Conservation (phyloP, 1,284 basidiomycete genomes). For the Polyporus tsugae region DNA sequence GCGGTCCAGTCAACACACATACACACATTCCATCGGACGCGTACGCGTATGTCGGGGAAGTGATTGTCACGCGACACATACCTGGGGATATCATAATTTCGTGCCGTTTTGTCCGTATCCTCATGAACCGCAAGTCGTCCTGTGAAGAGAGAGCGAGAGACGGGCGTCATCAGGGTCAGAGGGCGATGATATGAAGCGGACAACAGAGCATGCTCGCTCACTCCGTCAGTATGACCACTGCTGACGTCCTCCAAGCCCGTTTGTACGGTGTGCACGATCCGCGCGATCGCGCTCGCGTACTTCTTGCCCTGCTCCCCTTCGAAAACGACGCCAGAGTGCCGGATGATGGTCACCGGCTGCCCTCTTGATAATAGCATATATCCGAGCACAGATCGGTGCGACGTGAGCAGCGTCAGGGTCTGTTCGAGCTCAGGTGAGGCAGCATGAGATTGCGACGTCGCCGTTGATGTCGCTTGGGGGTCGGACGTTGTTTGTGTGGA, state of each 20-base stretch:
- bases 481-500: constrained; percentile 31
- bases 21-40: neutral
- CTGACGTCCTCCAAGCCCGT: constrained; percentile 77
- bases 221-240: constrained; percentile 60
- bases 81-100: constrained; percentile 96
- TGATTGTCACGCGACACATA: constrained; percentile 47
- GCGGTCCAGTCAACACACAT: constrained; percentile 11
- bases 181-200: neutral
- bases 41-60: neutral
- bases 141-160: constrained; percentile 41
- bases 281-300: constrained; percentile 81
- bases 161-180: constrained; percentile 3
- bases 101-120: constrained; percentile 90
- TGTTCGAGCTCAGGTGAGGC: constrained; percentile 81
- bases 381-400: constrained; percentile 87
- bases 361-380: constrained; percentile 84
- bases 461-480: constrained; percentile 19
- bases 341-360: constrained; percentile 75
- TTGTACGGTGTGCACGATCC: constrained; percentile 82
- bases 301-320: constrained; percentile 86
- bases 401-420: constrained; percentile 77
- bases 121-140: constrained; percentile 90
- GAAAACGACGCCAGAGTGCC: constrained; percentile 86
- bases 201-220: constrained; percentile 49
- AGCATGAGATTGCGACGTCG: constrained; percentile 28